phyloP scores from a whole-genome alignment of 2,329 filamentous ascomycete genomes.

The Colletotrichum musicola region DNA sequence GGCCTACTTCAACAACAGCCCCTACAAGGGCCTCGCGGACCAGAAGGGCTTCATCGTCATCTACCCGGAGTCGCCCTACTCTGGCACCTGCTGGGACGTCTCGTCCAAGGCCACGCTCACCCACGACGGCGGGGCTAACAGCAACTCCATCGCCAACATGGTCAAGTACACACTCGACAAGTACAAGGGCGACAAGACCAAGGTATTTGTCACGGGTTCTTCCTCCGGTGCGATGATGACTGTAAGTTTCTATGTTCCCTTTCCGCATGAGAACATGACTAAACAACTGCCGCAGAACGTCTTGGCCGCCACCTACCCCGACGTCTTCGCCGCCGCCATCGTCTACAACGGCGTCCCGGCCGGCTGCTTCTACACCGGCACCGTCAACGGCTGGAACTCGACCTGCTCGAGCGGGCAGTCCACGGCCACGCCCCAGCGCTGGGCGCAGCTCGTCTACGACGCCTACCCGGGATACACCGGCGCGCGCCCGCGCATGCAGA shows the following conservation, averaged over 20 bases:
- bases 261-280: too few species aligned
- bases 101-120: conserved; percentile 62
- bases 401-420: conserved; percentile 65
- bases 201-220: conserved; percentile 62
- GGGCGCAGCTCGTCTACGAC: conserved; percentile 55
- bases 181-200: conserved; percentile 61
- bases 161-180: conserved; percentile 61
- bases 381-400: conserved; percentile 65
- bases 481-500: conserved; percentile 67
- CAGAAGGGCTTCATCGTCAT: conserved; percentile 67
- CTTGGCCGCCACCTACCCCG: conserved; percentile 66
- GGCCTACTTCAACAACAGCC: conserved; percentile 62
- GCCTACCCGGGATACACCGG: conserved; percentile 66
- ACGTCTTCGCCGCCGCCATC: conserved; percentile 64
- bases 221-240: conserved; percentile 40
- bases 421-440: conserved; percentile 54
- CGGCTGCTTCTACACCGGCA: conserved; percentile 63
- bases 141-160: conserved; percentile 66
- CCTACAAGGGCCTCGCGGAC: conserved; percentile 67
- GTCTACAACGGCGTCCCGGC: conserved; percentile 66
- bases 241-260: too few species aligned
- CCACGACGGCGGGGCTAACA: conserved; percentile 64
- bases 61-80: conserved; percentile 57
- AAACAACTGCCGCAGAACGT: too few species aligned
- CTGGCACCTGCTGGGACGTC: conserved; percentile 70